These are phyloP conservation scores for Scytalidium lignicola DNA, from an alignment of 2,329 filamentous ascomycete genomes.

Conservation along the genomic window DNA sequence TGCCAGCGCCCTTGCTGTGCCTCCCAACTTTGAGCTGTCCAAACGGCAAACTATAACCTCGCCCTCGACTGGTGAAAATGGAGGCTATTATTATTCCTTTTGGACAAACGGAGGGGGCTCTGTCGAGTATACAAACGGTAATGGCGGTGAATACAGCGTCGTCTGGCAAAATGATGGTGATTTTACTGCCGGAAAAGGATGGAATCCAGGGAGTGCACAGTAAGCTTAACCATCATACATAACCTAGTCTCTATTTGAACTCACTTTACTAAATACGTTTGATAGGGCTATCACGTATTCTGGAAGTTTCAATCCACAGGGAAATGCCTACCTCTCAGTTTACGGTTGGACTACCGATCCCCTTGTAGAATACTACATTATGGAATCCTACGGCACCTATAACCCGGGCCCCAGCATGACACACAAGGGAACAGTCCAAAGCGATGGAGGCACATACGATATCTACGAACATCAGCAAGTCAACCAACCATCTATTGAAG, in stretches of 20 bases:
- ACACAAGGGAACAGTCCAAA: constrained; percentile 43
- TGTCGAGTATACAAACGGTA: constrained; percentile 49
- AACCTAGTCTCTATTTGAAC: constrained; percentile 49
- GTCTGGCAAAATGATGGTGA: constrained; percentile 40
- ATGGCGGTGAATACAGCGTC: constrained; percentile 43
- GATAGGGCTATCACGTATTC: constrained; percentile 31
- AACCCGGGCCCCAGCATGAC: constrained; percentile 28
- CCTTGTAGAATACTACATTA: constrained; percentile 54
- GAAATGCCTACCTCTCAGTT: constrained; percentile 45
- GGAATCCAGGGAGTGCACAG: constrained; percentile 33
- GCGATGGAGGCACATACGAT: constrained; percentile 49
- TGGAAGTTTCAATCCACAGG: constrained; percentile 31
- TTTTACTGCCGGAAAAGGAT: constrained; percentile 43
- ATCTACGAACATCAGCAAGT: constrained; percentile 19
- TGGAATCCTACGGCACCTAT: constrained; percentile 34
- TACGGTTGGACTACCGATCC: constrained; percentile 52
- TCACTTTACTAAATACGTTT: constrained; percentile 29
- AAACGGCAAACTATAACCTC: neutral
- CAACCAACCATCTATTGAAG: constrained; percentile 16
- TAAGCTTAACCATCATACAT: constrained; percentile 24
- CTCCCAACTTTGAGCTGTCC: neutral
- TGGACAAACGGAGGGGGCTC: constrained; percentile 47
- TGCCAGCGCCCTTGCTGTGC: neutral
- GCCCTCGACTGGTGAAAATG: constrained; percentile 42
- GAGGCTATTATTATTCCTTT: constrained; percentile 55